phyloP scores from a whole-genome alignment of 2,329 filamentous ascomycete genomes.

The Penicillium thymicola region DNA sequence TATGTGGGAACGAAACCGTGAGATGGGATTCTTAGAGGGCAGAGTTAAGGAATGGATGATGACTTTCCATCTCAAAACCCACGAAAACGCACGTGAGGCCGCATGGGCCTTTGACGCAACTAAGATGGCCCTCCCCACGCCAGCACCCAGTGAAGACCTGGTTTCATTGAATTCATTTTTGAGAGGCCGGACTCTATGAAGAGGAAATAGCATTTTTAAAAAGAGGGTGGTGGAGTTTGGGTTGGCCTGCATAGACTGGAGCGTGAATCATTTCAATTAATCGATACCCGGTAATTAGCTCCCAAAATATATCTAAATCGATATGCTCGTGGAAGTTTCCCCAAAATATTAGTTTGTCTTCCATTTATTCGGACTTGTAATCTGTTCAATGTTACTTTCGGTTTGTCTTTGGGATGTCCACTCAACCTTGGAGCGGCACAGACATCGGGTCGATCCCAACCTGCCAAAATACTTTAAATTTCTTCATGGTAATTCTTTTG shows the following conservation, averaged over 20 bases:
- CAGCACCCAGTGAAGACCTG: constrained; percentile 21
- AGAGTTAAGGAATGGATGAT: constrained; percentile 41
- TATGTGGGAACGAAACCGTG: constrained; percentile 41
- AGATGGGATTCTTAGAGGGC: constrained; percentile 36
- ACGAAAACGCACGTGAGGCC: constrained; percentile 25
- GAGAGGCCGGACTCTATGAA: constrained; percentile 15
- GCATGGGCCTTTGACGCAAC: constrained; percentile 40
- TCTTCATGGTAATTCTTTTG: not conserved
- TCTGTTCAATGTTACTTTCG: not conserved
- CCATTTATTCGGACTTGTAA: not conserved
- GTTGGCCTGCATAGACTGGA: constrained; percentile 16
- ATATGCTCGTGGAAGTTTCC: not conserved
- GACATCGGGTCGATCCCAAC: not conserved
- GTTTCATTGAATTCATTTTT: constrained; percentile 27
- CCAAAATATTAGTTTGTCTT: not conserved
- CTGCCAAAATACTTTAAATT: not conserved
- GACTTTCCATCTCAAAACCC: constrained; percentile 32
- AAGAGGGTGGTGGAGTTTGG: constrained; percentile 7
- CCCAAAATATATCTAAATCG: not conserved
- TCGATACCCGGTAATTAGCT: constrained; percentile 4
- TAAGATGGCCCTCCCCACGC: constrained; percentile 30
- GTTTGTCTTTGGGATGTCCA: not conserved
- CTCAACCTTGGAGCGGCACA: not conserved
- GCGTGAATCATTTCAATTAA: constrained; percentile 1
- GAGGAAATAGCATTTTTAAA: not conserved